Evolutionary conservation across 2,329 filamentous ascomycete species (phyloP).

Genomic region (Verticillium albo-atrum): DNA sequence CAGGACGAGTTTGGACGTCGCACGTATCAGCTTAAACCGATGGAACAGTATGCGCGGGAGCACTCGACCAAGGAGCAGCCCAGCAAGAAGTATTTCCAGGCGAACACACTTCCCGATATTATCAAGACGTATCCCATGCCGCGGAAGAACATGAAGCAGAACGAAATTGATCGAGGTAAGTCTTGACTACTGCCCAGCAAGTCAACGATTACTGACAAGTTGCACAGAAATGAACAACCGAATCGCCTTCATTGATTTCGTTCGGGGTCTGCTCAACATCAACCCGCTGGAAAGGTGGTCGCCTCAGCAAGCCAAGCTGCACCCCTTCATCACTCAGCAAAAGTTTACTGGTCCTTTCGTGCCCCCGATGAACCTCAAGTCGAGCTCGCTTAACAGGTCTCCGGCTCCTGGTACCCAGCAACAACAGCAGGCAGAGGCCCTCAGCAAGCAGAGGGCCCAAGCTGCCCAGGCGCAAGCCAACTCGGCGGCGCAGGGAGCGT

Average conservation of each 20-base stretch:
- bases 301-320: constrained; percentile 92
- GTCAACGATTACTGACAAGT: constrained; percentile 12
- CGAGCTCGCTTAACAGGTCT: constrained; percentile 77
- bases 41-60: constrained; percentile 96
- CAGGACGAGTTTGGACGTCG: constrained; percentile 89
- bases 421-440: constrained; percentile 88
- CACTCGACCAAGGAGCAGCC: constrained; percentile 97
- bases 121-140: constrained; percentile 98
- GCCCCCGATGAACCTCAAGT: constrained; percentile 93
- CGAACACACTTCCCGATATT: constrained; percentile 89
- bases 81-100: constrained; percentile 99
- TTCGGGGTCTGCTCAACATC: constrained; percentile 85
- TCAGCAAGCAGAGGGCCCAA: constrained; percentile 85
- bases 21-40: constrained; percentile 87
- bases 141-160: constrained; percentile 98
- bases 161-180: constrained; percentile 89
- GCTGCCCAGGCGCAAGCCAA: constrained; percentile 67
- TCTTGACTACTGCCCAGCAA: constrained; percentile 4
- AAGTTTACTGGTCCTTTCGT: constrained; percentile 97
- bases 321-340: constrained; percentile 97
- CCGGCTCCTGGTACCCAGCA: constrained; percentile 91
- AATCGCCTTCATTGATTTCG: constrained; percentile 96
- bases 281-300: constrained; percentile 97
- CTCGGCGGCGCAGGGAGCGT: constrained; percentile 57
- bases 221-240: constrained; percentile 93